Percentiles rank a stretch among this genome's conserved stretches.
Conservation (phyloP, 345 rosid species). For the Firmiana major region DNA sequence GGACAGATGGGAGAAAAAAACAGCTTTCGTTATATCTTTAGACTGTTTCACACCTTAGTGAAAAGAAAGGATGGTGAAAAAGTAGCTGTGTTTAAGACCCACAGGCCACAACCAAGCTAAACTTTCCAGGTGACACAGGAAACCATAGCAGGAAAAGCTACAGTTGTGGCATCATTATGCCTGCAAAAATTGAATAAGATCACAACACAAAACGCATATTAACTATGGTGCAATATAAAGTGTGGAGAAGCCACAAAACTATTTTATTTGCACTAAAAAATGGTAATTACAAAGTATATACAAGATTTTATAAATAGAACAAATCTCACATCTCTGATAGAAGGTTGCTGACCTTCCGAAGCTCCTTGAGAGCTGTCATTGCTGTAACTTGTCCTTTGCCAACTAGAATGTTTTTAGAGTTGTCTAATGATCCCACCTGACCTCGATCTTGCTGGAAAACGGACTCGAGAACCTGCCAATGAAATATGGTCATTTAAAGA, state of each 20-base stretch:
- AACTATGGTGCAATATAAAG: neutral
- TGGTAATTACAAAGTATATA: conserved; percentile 53
- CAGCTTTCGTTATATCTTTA: no score
- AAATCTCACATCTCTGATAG: conserved; percentile 83
- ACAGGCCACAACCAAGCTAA: neutral
- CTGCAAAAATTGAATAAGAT: neutral
- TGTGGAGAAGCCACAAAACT: conserved; percentile 10
- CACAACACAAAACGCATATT: neutral
- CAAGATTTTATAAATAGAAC: conserved; percentile 23
- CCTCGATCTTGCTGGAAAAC: conserved; percentile 88
- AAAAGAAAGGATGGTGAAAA: no score
- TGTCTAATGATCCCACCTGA: conserved; percentile 60
- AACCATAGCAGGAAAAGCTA: neutral
- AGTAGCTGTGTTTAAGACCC: no score
- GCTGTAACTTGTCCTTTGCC: conserved; percentile 91
- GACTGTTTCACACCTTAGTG: no score
- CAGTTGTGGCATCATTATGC: neutral
- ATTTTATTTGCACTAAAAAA: conserved; percentile 41
- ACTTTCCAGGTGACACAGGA: neutral
- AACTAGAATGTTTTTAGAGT: conserved; percentile 60
- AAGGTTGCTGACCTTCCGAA: conserved; percentile 86
- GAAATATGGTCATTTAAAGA: neutral
- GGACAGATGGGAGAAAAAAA: no score
- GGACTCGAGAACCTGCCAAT: conserved; percentile 74
- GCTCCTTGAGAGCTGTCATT: conserved; percentile 85